A percentile compares a stretch with the other conserved stretches of the same genome.
Evolutionary conservation across 164 flowering plant species (phyloP).

Genomic region (Kingdonia uniflora): DNA sequence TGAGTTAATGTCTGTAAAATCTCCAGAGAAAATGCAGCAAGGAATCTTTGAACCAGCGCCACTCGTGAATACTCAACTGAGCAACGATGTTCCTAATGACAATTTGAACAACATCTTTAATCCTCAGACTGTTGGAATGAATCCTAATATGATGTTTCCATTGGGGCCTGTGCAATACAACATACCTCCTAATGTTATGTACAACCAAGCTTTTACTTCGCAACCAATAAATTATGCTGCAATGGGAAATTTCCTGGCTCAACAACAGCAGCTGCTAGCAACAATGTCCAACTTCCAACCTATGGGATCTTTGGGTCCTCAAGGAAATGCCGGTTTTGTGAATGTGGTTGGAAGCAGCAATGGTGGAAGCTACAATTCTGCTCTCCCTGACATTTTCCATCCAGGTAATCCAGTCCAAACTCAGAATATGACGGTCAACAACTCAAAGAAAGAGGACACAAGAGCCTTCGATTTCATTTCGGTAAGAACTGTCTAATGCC

Average conservation of each 20-base stretch:
- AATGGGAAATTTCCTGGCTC: conserved; percentile 63
- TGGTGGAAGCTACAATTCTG: conserved; percentile 40
- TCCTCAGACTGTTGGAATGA: conserved; percentile 29
- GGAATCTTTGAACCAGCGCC: conserved; percentile 24
- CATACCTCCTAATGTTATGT: conserved; percentile 49
- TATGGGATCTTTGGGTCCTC: conserved; percentile 38
- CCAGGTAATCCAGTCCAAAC: conserved; percentile 35
- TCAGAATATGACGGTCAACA: conserved; percentile 33
- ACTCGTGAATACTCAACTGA: conserved; percentile 16
- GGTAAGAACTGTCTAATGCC: conserved; percentile 32
- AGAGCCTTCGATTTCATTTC: conserved; percentile 95
- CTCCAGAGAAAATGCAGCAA: conserved; percentile 24
- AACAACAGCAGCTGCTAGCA: conserved; percentile 77
- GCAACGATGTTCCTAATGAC: conserved; percentile 23
- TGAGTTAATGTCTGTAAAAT: conserved; percentile 46
- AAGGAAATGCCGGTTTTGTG: conserved; percentile 22
- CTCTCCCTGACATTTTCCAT: conserved; percentile 77
- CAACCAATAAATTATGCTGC: conserved; percentile 55
- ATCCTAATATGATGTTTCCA: conserved; percentile 37
- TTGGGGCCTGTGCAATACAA: conserved; percentile 41
- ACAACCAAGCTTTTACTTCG: conserved; percentile 48
- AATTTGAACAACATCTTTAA: conserved; percentile 26
- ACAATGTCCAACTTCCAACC: conserved; percentile 75
- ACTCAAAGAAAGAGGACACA: conserved; percentile 77
- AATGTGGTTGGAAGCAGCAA: conserved; percentile 21